Base-by-base conservation (phyloP, 306 rosid genomes). In the Amphicarpaea edgeworthii region DNA sequence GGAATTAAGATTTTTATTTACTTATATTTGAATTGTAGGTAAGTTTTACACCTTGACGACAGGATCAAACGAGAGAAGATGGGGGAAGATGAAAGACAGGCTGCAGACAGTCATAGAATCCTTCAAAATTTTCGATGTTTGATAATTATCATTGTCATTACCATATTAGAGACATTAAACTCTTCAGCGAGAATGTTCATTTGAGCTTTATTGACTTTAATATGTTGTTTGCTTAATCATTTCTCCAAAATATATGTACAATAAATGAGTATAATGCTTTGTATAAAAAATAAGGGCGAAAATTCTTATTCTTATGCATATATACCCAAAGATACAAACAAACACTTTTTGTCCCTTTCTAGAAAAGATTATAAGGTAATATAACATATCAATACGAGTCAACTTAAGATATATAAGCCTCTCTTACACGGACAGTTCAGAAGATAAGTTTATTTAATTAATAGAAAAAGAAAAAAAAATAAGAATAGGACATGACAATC, bases 71-170 rank as follows among this genome's bases (percentile, higher is more conserved):
- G 91, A 96, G 85, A 92, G 99, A 81, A 87, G 99, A 82, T 96
- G 99, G 99, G 91, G 73, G 15, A 96, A 96, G 84, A 93, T 96
- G 96, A 90, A 93, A 84, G 98, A 96, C 58, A 92, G 88, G 68
- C 40, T 96, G 86, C 94, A 83, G 50, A 88, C 88, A 1, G 70
- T 96, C 5, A 8, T 89, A 2, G 98, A 93, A 5, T 96, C 99
- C 76, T 96, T 96, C 90, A 82, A 87, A 72, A 77, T 86, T 82
- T 85, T 84, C 80, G 81, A 80, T 30, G 92, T 84, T 54, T 89
- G 82, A 93, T 62, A 19, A 50, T 16, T 17, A 47, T 59, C 61
- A 12, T 62, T 17, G 3, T 23, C 42, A 34, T 30, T 73, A 64
- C 14, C 3, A 4, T 61, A 50, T 17, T 70, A 47, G 78, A 71